Evolutionary conservation across 179 eudicot genomes (phyloP), one percentile per base, ranked within the genome.

Genomic region (Carnegiea gigantea): DNA sequence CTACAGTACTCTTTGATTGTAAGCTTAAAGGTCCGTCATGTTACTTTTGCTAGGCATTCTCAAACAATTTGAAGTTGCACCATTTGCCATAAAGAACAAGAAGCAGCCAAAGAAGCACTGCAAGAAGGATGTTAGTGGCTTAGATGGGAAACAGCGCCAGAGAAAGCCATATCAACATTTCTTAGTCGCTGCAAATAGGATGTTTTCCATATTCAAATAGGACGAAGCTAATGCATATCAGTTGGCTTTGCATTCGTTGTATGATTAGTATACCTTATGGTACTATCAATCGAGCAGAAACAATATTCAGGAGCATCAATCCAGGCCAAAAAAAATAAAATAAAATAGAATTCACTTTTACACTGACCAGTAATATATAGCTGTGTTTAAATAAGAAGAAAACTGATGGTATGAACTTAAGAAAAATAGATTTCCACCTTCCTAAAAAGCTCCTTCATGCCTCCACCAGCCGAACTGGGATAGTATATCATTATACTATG

Each of bases 391-490:
- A 81, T 5, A 78, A 12, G 15, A 43, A 59, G 36, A 62, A 11
- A 54, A 21, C 51, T 23, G 73, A 70, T 7, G 40, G 30, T 26
- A 30, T 26, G 38, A 68, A 68, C 40, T 68, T 68, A 68, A 68
- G 73, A 57, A 60, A 79, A 26, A 23, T 12, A 17, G 70, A 62
- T 24, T 68, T 86, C 81, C 80, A 95, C 99, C 99, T 97, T 97
- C 72, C 99, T 89, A 75, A 97, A 97, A 82, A 97, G 84, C 87
- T 97, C 99, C 85, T 97, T 97, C 98, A 97, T 97, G 75, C 99
- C 99, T 70, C 99, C 98, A 81, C 99, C 99, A 75, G 98, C 99
- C 68, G 98, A 89, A 88, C 98, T 97, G 54, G 99, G 99, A 82
- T 97, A 97, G 76, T 97, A 97, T 87, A 97, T 97, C 98, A 93